A percentile compares a stretch with the other conserved stretches of the same genome.
These are phyloP conservation scores for Cymbidium sinense DNA, from an alignment of 106 monocot species.

Conservation along the genomic window DNA sequence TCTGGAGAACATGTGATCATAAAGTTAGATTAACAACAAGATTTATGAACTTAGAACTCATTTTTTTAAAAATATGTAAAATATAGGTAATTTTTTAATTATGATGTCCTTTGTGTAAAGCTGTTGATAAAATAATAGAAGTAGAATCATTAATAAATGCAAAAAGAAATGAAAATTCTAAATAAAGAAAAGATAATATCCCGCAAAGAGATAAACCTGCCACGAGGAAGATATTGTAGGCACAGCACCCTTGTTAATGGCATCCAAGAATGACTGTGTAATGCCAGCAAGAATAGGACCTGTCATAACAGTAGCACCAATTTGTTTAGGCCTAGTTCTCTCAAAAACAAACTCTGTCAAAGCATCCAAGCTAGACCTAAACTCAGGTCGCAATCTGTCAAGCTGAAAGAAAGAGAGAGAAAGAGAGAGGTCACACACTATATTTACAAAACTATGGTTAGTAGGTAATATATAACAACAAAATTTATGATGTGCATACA, in stretches of 20 bases:
- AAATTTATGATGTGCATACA: constrained; percentile 26
- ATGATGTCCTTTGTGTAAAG: too few species aligned
- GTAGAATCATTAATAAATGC: too few species aligned
- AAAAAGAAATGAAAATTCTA: too few species aligned
- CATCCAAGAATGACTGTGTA: constrained; percentile 86
- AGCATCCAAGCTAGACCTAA: constrained; percentile 78
- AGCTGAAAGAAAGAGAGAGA: constrained; percentile 39
- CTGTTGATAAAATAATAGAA: too few species aligned
- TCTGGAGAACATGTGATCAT: constrained; percentile 35
- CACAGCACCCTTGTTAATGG: constrained; percentile 91
- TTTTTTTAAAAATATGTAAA: too few species aligned
- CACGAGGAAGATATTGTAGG: constrained; percentile 95
- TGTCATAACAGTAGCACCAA: constrained; percentile 78
- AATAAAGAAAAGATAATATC: too few species aligned
- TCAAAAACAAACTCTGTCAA: constrained; percentile 81
- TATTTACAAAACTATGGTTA: too few species aligned
- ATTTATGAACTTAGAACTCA: not conserved
- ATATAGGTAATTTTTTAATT: too few species aligned
- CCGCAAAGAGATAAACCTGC: constrained; percentile 44
- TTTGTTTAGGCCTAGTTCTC: constrained; percentile 83
- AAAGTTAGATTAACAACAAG: not conserved
- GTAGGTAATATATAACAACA: not conserved
- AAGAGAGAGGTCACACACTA: not conserved
- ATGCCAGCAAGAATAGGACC: constrained; percentile 87
- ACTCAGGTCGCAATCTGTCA: constrained; percentile 72